A percentile compares a stretch with the other conserved stretches of the same genome.
These are phyloP conservation scores for Pichia occidentalis DNA, from an alignment of 805 yeast genomes.

Conservation along the genomic window DNA sequence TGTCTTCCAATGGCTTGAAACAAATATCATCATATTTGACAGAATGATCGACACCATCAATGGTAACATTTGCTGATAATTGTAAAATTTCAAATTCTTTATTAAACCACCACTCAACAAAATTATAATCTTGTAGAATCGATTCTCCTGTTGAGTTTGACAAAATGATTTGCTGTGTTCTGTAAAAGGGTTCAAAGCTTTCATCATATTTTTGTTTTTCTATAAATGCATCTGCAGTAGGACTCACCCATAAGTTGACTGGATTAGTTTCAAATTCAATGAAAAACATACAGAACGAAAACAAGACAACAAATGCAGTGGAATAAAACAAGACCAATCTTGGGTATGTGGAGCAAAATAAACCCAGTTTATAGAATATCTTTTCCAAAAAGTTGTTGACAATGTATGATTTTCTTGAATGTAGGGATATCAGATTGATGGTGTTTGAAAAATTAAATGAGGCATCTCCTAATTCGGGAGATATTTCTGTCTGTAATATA, in stretches of 20 bases:
- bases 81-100: slow-evolving; percentile 52
- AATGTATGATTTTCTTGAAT: slow-evolving; percentile 34
- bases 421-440: slow-evolving; percentile 14
- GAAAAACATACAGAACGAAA: slow-evolving; percentile 46
- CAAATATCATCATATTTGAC: slow-evolving; percentile 60
- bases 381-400: slow-evolving; percentile 43
- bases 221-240: slow-evolving; percentile 58
- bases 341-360: slow-evolving; percentile 58
- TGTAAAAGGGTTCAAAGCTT: slow-evolving; percentile 85
- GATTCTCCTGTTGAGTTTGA: slow-evolving; percentile 65
- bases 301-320: slow-evolving; percentile 34
- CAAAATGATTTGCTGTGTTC: slow-evolving; percentile 78
- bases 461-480: slow-evolving; percentile 3
- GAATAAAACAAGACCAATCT: slow-evolving; percentile 41
- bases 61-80: slow-evolving; percentile 20
- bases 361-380: slow-evolving; percentile 46
- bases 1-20: slow-evolving; percentile 72
- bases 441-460: slow-evolving; percentile 5
- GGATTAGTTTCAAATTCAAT: slow-evolving; percentile 73
- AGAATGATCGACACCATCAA: slow-evolving; percentile 11
- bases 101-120: slow-evolving; percentile 83
- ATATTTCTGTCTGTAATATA: not conserved
- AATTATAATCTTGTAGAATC: slow-evolving; percentile 52
- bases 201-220: slow-evolving; percentile 68
- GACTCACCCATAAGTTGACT: slow-evolving; percentile 83